These are phyloP conservation scores for Tolypocladium cylindrosporum DNA, from an alignment of 2,329 filamentous ascomycete genomes.

Conservation along the genomic window DNA sequence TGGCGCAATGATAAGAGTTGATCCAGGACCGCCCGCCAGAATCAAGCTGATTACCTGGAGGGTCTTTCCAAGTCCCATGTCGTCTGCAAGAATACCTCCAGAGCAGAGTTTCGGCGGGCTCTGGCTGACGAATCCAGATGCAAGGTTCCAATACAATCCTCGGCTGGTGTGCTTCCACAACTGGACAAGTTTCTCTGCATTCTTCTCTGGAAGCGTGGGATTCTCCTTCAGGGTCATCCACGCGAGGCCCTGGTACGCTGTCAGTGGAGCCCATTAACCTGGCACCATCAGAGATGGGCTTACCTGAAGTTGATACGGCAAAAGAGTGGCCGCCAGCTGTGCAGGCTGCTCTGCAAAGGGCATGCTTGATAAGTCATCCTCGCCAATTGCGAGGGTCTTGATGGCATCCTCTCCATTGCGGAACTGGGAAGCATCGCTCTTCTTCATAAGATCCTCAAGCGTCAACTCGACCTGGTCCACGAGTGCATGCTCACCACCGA, in stretches of 20 bases:
- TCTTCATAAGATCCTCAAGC: conserved; percentile 54
- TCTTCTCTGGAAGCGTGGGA: conserved; percentile 50
- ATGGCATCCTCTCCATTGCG: conserved; percentile 54
- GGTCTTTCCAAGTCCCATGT: conserved; percentile 90
- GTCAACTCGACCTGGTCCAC: conserved; percentile 29
- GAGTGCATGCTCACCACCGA: conserved; percentile 14
- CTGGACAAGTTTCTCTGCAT: conserved; percentile 54
- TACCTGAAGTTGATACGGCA: conserved; percentile 68
- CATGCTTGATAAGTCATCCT: conserved; percentile 61
- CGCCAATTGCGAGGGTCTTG: conserved; percentile 61
- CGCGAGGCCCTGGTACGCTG: conserved; percentile 51
- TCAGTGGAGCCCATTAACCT: conserved; percentile 8
- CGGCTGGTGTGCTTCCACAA: conserved; percentile 57
- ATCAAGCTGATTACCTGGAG: conserved; percentile 77
- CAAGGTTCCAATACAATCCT: conserved; percentile 50
- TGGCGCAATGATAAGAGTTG: conserved; percentile 73
- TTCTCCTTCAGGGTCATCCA: conserved; percentile 75
- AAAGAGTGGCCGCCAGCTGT: conserved; percentile 53
- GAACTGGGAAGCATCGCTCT: conserved; percentile 58
- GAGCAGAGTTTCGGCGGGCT: conserved; percentile 55
- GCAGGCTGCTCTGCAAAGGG: conserved; percentile 61
- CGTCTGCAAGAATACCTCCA: conserved; percentile 76
- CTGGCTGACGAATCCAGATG: conserved; percentile 47
- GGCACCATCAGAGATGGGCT: conserved; percentile 2
- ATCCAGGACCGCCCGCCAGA: conserved; percentile 42